phyloP scores from a whole-genome alignment of 2,329 filamentous ascomycete genomes.

The Exophiala calicioides region DNA sequence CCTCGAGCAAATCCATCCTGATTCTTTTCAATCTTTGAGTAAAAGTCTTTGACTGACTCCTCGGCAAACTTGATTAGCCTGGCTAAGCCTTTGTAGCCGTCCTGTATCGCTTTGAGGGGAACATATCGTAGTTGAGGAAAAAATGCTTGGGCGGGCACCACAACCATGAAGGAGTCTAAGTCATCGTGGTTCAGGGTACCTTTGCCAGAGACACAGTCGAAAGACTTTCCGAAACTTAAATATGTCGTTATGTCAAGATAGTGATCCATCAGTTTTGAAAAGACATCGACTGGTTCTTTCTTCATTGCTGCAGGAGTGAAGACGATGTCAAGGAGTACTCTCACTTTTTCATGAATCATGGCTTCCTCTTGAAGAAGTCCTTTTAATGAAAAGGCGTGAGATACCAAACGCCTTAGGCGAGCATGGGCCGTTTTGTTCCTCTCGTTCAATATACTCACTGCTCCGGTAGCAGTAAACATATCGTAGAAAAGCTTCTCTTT shows the following conservation, averaged over 20 bases:
- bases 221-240: conserved; percentile 15
- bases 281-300: conserved; percentile 12
- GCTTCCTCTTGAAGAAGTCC: conserved; percentile 9
- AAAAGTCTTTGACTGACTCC: conserved; percentile 3
- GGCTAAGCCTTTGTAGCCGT: conserved; percentile 5
- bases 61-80: conserved; percentile 16
- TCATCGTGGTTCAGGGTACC: conserved; percentile 3
- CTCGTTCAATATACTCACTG: conserved; percentile 10
- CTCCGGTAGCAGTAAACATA: conserved; percentile 14
- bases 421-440: conserved; percentile 30
- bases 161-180: conserved; percentile 12
- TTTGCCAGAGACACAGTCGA: conserved; percentile 12
- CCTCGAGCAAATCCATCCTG: conserved; percentile 1
- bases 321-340: conserved; percentile 1
- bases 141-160: conserved; percentile 12
- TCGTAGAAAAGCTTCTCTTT: conserved; percentile 20
- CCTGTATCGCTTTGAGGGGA: conserved; percentile 14
- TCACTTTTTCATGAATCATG: conserved; percentile 9
- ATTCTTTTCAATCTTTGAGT: conserved; percentile 5
- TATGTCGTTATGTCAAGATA: conserved; percentile 16
- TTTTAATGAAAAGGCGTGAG: conserved; percentile 42
- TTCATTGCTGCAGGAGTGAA: conserved; percentile 6
- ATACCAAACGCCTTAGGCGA: conserved; percentile 36
- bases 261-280: conserved; percentile 4
- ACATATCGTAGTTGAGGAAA: conserved; percentile 15